Evolutionary conservation across 257 asterid genomes (phyloP).

Genomic region (Ilex asprella): DNA sequence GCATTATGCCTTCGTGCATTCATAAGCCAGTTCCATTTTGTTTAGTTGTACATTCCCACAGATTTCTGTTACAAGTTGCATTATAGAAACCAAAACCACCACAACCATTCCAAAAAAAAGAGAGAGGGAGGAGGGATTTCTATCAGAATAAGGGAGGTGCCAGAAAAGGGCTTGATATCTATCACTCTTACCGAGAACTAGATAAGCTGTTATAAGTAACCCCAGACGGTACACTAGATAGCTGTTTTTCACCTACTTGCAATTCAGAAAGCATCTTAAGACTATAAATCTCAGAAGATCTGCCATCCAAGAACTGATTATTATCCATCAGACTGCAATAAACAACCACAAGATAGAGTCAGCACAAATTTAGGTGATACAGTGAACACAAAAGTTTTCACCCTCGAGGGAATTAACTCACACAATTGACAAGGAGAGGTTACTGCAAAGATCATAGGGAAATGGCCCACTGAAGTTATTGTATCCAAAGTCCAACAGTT

Average conservation of each 20-base stretch:
- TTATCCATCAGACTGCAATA: conserved; percentile 23
- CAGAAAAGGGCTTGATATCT: neutral
- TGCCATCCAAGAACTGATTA: conserved; percentile 10
- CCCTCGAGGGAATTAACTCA: conserved; percentile 9
- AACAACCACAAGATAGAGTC: neutral
- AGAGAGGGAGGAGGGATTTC: neutral
- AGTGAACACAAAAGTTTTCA: neutral
- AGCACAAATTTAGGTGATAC: neutral
- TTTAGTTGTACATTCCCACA: no score
- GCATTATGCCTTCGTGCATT: no score
- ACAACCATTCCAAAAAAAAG: no score
- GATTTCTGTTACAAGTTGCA: no score
- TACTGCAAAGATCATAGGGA: conserved; percentile 11
- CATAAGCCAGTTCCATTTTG: no score
- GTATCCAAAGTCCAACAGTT: neutral
- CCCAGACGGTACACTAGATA: neutral
- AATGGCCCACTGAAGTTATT: neutral
- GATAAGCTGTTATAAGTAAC: conserved; percentile 5
- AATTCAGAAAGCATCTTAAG: conserved; percentile 15
- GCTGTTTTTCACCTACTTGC: conserved; percentile 12
- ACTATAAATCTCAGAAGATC: conserved; percentile 12
- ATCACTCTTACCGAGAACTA: conserved; percentile 7
- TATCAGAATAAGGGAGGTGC: neutral
- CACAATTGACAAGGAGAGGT: conserved; percentile 19
- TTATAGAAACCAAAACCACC: no score